Evolutionary conservation across 176 grass and related monocot species (phyloP).

Genomic region (Pontederia crassipes): DNA sequence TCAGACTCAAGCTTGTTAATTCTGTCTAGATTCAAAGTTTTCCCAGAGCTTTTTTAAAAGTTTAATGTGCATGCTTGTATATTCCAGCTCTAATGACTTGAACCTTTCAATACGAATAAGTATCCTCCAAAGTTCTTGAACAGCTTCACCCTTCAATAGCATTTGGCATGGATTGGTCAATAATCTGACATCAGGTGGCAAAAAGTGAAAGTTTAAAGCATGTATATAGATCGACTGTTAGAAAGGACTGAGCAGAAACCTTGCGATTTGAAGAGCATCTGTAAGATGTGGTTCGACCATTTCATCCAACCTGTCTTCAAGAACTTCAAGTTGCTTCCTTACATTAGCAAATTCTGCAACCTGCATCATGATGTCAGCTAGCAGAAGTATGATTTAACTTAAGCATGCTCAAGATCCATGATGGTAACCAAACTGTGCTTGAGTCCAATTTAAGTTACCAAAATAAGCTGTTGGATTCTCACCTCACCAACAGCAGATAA

Average conservation of each 20-base stretch:
- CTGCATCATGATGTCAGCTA: conserved; percentile 32
- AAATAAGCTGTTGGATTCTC: background rate
- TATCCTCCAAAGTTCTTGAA: conserved; percentile 84
- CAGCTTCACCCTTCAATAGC: conserved; percentile 54
- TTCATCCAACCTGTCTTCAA: conserved; percentile 93
- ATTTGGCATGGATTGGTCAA: too few relatives aligned
- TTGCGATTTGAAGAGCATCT: conserved; percentile 90
- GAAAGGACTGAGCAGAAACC: conserved; percentile 21
- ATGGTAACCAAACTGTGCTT: too few relatives aligned
- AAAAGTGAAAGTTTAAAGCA: background rate
- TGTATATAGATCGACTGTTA: conserved; percentile 7
- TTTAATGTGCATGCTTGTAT: conserved; percentile 85
- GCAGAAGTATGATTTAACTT: background rate
- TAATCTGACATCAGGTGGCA: too few relatives aligned
- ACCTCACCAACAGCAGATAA: conserved; percentile 99
- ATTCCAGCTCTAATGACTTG: conserved; percentile 80
- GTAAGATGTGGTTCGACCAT: conserved; percentile 84
- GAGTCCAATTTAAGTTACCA: too few relatives aligned
- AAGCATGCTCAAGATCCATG: background rate
- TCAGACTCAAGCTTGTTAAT: conserved; percentile 50
- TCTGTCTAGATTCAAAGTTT: conserved; percentile 81
- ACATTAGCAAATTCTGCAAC: conserved; percentile 99
- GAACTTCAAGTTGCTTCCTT: conserved; percentile 95
- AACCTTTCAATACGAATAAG: conserved; percentile 89
- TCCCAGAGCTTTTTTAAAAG: conserved; percentile 98